Evolutionary conservation across 2,329 filamentous ascomycete species (phyloP).

Genomic region (Falciphora oryzae): DNA sequence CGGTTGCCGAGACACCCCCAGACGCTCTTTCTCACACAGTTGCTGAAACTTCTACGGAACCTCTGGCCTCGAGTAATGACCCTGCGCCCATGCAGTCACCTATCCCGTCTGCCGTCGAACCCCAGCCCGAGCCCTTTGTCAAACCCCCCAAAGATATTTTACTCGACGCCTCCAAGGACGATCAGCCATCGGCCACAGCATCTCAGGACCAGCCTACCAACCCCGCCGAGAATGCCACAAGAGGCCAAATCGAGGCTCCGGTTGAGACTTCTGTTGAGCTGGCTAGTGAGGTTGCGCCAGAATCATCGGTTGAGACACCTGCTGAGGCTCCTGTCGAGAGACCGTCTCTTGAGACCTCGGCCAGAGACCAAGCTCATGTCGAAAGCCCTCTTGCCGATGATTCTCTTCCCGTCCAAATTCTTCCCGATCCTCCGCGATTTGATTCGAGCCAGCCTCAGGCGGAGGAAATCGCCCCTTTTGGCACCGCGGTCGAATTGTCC

Average conservation of each 20-base stretch:
- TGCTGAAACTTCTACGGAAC: background rate
- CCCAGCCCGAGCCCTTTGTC: background rate
- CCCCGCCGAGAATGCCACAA: too few relatives aligned
- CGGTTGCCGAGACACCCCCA: background rate
- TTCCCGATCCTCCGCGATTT: background rate
- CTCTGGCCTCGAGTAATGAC: background rate
- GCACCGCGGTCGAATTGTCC: conserved; percentile 24
- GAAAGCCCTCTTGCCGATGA: background rate
- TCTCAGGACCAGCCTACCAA: too few relatives aligned
- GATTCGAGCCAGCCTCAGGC: background rate
- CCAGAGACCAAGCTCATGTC: background rate
- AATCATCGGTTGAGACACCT: too few relatives aligned
- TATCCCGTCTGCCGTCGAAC: background rate
- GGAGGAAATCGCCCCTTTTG: conserved; percentile 14
- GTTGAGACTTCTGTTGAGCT: background rate
- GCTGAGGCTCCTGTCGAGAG: background rate
- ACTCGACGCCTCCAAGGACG: too few relatives aligned
- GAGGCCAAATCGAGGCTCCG: background rate
- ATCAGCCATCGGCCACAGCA: too few relatives aligned
- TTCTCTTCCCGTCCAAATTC: background rate
- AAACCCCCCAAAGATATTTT: too few relatives aligned
- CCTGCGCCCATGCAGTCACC: background rate
- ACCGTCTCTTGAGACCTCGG: too few relatives aligned
- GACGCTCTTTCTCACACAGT: too few relatives aligned
- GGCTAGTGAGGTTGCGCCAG: background rate